These are phyloP conservation scores for Thraustotheca clavata DNA, from an alignment of 352 stramenopile species.

Conservation along the genomic window DNA sequence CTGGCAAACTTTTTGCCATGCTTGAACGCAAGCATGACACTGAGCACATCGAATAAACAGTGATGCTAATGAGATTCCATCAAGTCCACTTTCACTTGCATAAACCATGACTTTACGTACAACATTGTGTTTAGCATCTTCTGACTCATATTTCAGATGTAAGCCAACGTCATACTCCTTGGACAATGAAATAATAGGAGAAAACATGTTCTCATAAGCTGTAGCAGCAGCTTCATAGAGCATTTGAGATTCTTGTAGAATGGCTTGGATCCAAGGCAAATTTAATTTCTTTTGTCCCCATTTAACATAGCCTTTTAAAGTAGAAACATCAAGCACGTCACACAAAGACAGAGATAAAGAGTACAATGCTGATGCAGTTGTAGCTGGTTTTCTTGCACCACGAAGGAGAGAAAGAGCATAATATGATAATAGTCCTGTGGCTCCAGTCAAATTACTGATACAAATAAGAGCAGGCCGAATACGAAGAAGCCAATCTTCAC, in stretches of 20 bases:
- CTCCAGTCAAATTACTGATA: conserved; percentile 28
- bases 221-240: conserved; percentile 52
- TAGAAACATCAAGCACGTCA: conserved; percentile 46
- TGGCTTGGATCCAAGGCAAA: conserved; percentile 35
- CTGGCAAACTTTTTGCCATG: conserved; percentile 35
- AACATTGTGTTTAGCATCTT: conserved; percentile 6
- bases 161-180: background rate
- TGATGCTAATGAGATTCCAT: conserved; percentile 27
- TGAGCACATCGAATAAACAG: conserved; percentile 43
- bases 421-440: conserved; percentile 32
- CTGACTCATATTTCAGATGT: background rate
- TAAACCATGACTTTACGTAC: conserved; percentile 22
- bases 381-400: conserved; percentile 30
- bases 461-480: conserved; percentile 46
- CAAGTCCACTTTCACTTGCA: conserved; percentile 32
- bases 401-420: conserved; percentile 38
- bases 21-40: conserved; percentile 34
- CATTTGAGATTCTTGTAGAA: conserved; percentile 43
- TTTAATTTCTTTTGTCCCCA: conserved; percentile 19
- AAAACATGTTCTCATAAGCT: conserved; percentile 33
- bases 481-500: conserved; percentile 57
- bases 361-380: conserved; percentile 33
- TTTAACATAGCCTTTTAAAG: conserved; percentile 31
- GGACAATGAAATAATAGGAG: conserved; percentile 25
- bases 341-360: conserved; percentile 33